These are phyloP conservation scores for Wickerhamia fluorescens DNA, from an alignment of 805 yeast species.

Conservation along the genomic window DNA sequence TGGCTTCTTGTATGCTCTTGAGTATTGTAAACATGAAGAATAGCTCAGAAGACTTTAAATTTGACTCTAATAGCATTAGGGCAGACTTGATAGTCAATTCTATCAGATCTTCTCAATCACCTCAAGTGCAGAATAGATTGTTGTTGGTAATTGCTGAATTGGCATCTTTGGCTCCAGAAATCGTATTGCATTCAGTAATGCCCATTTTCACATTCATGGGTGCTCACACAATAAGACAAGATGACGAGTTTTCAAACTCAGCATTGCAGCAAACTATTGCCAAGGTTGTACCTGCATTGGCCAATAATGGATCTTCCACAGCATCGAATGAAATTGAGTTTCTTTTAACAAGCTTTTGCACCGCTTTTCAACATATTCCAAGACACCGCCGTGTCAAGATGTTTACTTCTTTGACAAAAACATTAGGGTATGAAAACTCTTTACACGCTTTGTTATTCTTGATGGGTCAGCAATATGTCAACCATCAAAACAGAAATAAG, in stretches of 20 bases:
- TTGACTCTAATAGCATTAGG: conserved; percentile 64
- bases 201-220: conserved; percentile 99
- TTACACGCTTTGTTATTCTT: conserved; percentile 69
- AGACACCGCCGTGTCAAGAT: conserved; percentile 89
- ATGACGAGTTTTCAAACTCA: conserved; percentile 88
- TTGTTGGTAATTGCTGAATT: conserved; percentile 79
- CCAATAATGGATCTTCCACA: conserved; percentile 34
- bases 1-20: conserved; percentile 78
- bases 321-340: conserved; percentile 67
- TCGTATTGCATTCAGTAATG: conserved; percentile 92
- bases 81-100: conserved; percentile 89
- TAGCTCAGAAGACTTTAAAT: conserved; percentile 17
- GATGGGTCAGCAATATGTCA: conserved; percentile 72
- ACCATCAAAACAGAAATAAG: conserved; percentile 42
- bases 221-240: conserved; percentile 93
- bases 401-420: conserved; percentile 68
- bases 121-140: conserved; percentile 89
- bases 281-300: conserved; percentile 84
- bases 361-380: conserved; percentile 94
- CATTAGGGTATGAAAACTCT: conserved; percentile 62
- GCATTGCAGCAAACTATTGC: conserved; percentile 89
- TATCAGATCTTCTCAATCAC: conserved; percentile 81
- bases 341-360: conserved; percentile 79
- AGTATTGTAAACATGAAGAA: conserved; percentile 51
- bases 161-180: conserved; percentile 85